Percentiles rank a stretch among this genome's conserved stretches.
Evolutionary conservation across 768 basidiomycete species (phyloP).

Genomic region (Neoboletus magnificus): DNA sequence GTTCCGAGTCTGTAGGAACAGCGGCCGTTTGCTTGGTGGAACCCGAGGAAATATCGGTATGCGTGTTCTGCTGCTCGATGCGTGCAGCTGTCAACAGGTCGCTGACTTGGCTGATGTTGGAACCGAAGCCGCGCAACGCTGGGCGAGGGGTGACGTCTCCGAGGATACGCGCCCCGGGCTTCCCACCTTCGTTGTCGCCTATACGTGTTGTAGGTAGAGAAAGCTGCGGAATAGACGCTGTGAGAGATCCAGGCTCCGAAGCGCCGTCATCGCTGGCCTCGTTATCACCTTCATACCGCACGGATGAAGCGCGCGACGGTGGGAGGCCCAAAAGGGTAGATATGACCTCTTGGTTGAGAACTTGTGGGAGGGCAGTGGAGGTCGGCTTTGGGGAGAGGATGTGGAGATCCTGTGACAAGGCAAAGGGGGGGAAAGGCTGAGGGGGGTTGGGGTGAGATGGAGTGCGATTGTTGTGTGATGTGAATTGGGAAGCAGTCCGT

Average conservation of each 20-base stretch:
- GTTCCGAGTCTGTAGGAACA: constrained; percentile 1
- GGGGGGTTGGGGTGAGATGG: constrained; percentile 3
- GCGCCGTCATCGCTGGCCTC: constrained; percentile 39
- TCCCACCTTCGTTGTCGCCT: constrained; percentile 18
- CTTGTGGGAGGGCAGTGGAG: constrained; percentile 52
- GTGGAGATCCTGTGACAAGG: constrained; percentile 29
- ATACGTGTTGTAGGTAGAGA: constrained; percentile 17
- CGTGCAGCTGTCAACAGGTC: constrained; percentile 27
- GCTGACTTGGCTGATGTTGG: constrained; percentile 30
- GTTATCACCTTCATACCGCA: constrained; percentile 58
- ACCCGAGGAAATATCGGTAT: background rate
- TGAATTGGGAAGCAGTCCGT: constrained; percentile 10
- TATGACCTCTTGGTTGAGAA: constrained; percentile 70
- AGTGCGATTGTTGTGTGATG: constrained; percentile 4
- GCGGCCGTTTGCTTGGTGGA: background rate
- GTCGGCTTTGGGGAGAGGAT: constrained; percentile 60
- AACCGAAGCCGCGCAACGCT: constrained; percentile 36
- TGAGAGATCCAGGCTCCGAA: constrained; percentile 38
- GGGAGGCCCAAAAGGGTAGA: constrained; percentile 58
- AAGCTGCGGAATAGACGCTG: constrained; percentile 39
- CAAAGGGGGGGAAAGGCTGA: constrained; percentile 15
- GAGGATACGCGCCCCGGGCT: constrained; percentile 21
- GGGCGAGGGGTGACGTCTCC: constrained; percentile 64
- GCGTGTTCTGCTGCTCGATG: constrained; percentile 16
- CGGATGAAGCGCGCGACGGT: constrained; percentile 36